Evolutionary conservation across 192 early-diverging fungal genomes (phyloP).

Genomic region (Backusella westeae): DNA sequence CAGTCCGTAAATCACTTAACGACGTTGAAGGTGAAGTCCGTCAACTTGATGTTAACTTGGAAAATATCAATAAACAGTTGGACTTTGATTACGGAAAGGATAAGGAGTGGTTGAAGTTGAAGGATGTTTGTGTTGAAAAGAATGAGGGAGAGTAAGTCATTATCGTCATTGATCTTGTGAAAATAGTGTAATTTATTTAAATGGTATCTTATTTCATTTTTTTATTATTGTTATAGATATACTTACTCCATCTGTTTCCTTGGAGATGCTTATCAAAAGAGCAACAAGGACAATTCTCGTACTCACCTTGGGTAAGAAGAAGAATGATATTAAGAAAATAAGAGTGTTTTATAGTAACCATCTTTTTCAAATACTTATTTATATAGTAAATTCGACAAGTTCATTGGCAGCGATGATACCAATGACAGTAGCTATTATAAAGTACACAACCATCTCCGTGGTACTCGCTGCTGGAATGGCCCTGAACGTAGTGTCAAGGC

Average conservation of each 20-base stretch:
- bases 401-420: slow-evolving; percentile 36
- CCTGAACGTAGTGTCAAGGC: slow-evolving; percentile 67
- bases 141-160: slow-evolving; percentile 65
- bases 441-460: slow-evolving; percentile 67
- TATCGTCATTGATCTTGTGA: neutral
- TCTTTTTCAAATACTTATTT: neutral
- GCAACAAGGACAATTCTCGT: slow-evolving; percentile 54
- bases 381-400: slow-evolving; percentile 46
- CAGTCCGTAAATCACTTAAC: slow-evolving; percentile 26
- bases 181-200: too few species aligned
- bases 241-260: slow-evolving; percentile 71
- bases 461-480: slow-evolving; percentile 94
- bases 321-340: neutral
- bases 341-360: neutral
- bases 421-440: slow-evolving; percentile 41
- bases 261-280: slow-evolving; percentile 73
- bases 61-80: slow-evolving; percentile 51
- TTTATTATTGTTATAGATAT: slow-evolving; percentile 41
- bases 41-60: slow-evolving; percentile 29
- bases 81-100: slow-evolving; percentile 70
- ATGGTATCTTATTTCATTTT: slow-evolving; percentile 43
- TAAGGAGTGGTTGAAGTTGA: slow-evolving; percentile 65
- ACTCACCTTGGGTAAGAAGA: slow-evolving; percentile 51
- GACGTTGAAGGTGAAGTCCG: slow-evolving; percentile 28
- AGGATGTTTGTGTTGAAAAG: slow-evolving; percentile 66